Base-by-base conservation (phyloP, 2,329 filamentous ascomycete species). In the Diaporthe australafricana region DNA sequence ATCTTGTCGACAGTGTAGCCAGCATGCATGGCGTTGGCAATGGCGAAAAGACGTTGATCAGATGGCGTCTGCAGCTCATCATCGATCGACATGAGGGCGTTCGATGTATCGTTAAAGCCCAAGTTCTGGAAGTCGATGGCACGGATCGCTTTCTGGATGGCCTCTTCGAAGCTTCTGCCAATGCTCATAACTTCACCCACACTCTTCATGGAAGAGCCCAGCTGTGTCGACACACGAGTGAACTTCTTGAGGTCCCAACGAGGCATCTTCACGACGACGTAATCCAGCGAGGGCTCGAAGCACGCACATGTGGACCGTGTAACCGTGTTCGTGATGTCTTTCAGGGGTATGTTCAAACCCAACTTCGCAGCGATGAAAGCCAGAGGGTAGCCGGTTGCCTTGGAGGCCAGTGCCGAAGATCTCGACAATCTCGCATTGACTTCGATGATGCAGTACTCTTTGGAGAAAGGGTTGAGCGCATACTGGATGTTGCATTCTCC, bases 211-310 rank as follows among this genome's bases (percentile, higher is more conserved):
- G 96, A 98, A 3, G 96, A 98, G 38, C 95, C 96, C 30, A 99
- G 92, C 80, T 97, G 93, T 1, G 95, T 98, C 5, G 96, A 98
- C 27, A 98, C 96, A 76, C 96, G 92, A 35, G 94, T 97, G 84
- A 99, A 99, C 85, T 99, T 99, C 88, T 98, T 98, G 79, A 99
- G 84, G 84, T 99, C 96, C 96, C 96, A 99, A 77, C 96, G 90
- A 57, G 96, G 96, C 86, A 99, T 98, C 90, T 99, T 99, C 77
- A 98, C 96, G 22, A 98, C 96, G 67, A 97, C 94, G 81, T 99
- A 99, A 83, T 99, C 96, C 17, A 99, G 91, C 17, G 96, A 98
- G 30, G 96, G 96, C 86, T 99, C 96, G 82, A 99, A 99, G 87
- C 96, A 98, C 70, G 96, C 96, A 79, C 94, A 98, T 1, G 96